phyloP scores from a whole-genome alignment of 495 filamentous ascomycete genomes.

The Xylaria intraflava region DNA sequence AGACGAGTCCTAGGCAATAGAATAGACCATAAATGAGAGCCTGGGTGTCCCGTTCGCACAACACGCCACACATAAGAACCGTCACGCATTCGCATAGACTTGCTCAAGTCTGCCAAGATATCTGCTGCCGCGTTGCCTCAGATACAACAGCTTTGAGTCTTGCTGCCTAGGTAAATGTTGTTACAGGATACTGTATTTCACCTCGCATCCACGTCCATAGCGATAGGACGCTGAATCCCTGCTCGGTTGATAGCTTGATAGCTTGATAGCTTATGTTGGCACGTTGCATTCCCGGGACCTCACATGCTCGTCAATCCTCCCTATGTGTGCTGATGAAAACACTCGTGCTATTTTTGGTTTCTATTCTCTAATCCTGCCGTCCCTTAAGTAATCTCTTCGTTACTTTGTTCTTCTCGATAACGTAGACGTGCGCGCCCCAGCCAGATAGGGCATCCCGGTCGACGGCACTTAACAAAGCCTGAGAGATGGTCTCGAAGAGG shows the following conservation, averaged over 20 bases:
- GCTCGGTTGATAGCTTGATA: background rate
- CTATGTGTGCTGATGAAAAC: background rate
- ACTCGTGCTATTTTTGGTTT: background rate
- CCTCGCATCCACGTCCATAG: slow-evolving; percentile 1
- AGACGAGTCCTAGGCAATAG: slow-evolving; percentile 18
- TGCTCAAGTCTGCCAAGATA: background rate
- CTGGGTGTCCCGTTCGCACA: background rate
- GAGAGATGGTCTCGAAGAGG: slow-evolving; percentile 96
- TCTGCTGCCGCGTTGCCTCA: slow-evolving; percentile 6
- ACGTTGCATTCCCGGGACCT: background rate
- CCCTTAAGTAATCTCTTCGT: slow-evolving; percentile 97
- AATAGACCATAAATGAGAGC: slow-evolving; percentile 17
- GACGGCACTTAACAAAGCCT: slow-evolving; percentile 91
- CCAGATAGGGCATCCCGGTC: slow-evolving; percentile 94
- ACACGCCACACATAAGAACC: slow-evolving; percentile 7
- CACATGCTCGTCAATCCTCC: background rate
- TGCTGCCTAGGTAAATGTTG: slow-evolving; percentile 9
- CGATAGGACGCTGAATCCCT: background rate
- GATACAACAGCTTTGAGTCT: background rate
- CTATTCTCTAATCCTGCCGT: slow-evolving; percentile 45
- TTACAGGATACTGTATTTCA: slow-evolving; percentile 14
- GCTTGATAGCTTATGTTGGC: background rate
- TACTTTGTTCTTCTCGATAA: slow-evolving; percentile 99
- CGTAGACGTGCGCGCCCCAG: slow-evolving; percentile 97
- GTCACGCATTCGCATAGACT: slow-evolving; percentile 4